Conservation (phyloP, 2,329 filamentous ascomycete species). For the Paradendryphiella salina region DNA sequence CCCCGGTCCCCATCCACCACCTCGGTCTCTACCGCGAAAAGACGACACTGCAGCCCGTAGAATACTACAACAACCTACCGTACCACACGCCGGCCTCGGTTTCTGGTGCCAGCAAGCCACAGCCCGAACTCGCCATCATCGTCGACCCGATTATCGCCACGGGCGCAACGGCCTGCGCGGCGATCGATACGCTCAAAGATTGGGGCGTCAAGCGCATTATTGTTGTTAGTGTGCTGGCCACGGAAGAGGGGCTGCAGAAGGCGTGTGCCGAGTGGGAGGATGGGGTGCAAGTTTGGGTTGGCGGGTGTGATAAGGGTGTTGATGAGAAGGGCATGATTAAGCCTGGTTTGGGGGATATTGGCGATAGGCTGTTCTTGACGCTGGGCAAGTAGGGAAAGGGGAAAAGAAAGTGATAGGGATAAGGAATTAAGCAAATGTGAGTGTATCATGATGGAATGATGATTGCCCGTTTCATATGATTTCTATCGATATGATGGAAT, state of each 20-base stretch:
- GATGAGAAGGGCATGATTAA: constrained; percentile 86
- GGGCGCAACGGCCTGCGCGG: constrained; percentile 83
- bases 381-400: constrained; percentile 66
- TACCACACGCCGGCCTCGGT: constrained; percentile 62
- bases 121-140: constrained; percentile 72
- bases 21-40: constrained; percentile 93
- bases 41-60: constrained; percentile 81
- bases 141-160: constrained; percentile 94
- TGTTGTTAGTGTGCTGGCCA: constrained; percentile 74
- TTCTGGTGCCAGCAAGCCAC: constrained; percentile 36
- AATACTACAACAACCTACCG: constrained; percentile 97
- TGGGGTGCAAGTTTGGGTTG: constrained; percentile 78
- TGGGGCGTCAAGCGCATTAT: constrained; percentile 88
- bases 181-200: constrained; percentile 84
- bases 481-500: too few relatives aligned
- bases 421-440: too few relatives aligned
- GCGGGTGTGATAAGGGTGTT: constrained; percentile 73
- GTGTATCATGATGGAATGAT: too few relatives aligned
- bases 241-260: constrained; percentile 67
- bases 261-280: constrained; percentile 80
- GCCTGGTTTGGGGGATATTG: constrained; percentile 87
- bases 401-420: too few relatives aligned
- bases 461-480: too few relatives aligned
- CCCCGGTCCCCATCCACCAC: constrained; percentile 82
- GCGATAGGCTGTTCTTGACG: constrained; percentile 86